Percentiles rank a stretch among this genome's conserved stretches.
These are phyloP conservation scores for Neofusicoccum cordaticola DNA, from an alignment of 2,329 filamentous ascomycete species.

Conservation along the genomic window DNA sequence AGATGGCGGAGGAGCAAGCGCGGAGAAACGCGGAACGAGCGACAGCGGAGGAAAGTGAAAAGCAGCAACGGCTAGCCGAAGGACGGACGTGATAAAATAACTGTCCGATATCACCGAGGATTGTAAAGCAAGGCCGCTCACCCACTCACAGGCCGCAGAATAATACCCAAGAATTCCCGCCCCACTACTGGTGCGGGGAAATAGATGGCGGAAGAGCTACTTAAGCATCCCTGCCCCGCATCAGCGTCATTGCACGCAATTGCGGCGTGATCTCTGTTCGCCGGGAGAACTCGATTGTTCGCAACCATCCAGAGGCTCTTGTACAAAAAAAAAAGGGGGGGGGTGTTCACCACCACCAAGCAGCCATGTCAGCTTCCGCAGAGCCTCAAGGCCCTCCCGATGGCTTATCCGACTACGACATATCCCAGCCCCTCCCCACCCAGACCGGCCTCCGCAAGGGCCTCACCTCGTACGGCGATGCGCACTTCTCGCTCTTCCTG, in stretches of 20 bases:
- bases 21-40: neutral
- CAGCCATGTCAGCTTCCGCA: neutral
- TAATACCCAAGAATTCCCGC: neutral
- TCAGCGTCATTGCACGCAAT: conserved; percentile 1
- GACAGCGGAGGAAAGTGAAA: neutral
- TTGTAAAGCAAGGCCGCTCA: neutral
- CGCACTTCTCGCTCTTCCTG: conserved; percentile 72
- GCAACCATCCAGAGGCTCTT: no score
- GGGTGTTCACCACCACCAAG: no score
- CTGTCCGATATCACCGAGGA: neutral
- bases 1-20: neutral
- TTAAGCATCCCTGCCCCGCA: conserved; percentile 1
- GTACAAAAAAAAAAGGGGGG: neutral
- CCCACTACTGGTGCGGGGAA: conserved; percentile 1
- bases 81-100: neutral
- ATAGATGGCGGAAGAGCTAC: neutral
- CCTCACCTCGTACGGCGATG: conserved; percentile 67
- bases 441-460: conserved; percentile 59
- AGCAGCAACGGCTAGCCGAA: neutral
- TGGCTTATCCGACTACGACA: conserved; percentile 55
- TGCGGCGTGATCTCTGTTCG: neutral
- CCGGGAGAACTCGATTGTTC: neutral
- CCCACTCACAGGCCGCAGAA: neutral
- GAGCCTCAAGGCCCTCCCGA: neutral
- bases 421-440: conserved; percentile 52